Conservation (phyloP, 2,329 filamentous ascomycete species). For the Claviceps monticola region DNA sequence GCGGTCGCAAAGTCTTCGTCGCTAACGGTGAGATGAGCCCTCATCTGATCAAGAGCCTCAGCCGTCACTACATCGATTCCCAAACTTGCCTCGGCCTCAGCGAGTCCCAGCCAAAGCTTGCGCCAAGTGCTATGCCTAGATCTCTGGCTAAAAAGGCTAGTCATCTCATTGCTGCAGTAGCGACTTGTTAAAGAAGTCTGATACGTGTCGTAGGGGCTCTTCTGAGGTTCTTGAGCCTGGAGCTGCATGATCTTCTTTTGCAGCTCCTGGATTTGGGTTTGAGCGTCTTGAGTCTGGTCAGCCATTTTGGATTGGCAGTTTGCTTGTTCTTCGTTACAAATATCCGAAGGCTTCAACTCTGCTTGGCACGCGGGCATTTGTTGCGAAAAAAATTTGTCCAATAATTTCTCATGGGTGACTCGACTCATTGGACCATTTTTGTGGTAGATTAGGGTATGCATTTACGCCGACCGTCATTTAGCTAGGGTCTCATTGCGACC, state of each 20-base stretch:
- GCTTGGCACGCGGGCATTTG: background rate
- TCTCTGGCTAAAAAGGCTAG: slow-evolving; percentile 64
- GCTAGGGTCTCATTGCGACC: too few relatives aligned
- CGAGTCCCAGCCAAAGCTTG: slow-evolving; percentile 73
- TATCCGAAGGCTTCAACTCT: background rate
- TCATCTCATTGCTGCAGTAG: slow-evolving; percentile 65
- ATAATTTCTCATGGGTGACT: background rate
- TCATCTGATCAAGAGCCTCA: slow-evolving; percentile 66
- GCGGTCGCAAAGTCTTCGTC: slow-evolving; percentile 67
- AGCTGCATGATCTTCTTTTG: slow-evolving; percentile 6
- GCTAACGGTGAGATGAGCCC: slow-evolving; percentile 56
- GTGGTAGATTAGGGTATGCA: background rate
- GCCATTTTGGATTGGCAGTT: background rate
- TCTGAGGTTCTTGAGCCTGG: slow-evolving; percentile 5
- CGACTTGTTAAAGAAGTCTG: slow-evolving; percentile 57
- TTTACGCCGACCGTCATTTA: too few relatives aligned
- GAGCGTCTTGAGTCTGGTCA: slow-evolving; percentile 2
- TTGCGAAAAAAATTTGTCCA: background rate
- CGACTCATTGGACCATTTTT: background rate
- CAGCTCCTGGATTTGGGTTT: slow-evolving; percentile 7
- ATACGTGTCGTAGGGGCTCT: slow-evolving; percentile 23
- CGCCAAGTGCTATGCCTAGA: slow-evolving; percentile 68
- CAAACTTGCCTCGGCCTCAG: slow-evolving; percentile 68
- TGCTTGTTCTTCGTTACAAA: background rate
- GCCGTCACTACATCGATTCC: slow-evolving; percentile 57